Conservation (phyloP, 495 filamentous ascomycete species). For the Penicillium alfredii region DNA sequence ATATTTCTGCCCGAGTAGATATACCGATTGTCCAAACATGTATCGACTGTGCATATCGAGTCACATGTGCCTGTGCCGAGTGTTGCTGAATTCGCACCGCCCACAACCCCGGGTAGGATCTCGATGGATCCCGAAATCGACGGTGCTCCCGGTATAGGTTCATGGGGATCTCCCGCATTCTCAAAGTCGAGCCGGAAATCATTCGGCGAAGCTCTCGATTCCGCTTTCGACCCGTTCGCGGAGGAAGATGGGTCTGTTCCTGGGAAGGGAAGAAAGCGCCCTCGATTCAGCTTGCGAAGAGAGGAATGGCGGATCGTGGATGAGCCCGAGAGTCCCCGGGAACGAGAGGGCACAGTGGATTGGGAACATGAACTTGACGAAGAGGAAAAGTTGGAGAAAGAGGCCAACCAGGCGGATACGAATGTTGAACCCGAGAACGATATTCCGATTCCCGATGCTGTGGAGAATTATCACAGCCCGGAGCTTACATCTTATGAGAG, state of each 20-base stretch:
- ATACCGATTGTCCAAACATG: slow-evolving; percentile 22
- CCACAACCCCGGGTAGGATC: slow-evolving; percentile 22
- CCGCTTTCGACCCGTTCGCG: slow-evolving; percentile 59
- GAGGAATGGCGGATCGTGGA: slow-evolving; percentile 66
- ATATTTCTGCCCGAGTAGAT: no score
- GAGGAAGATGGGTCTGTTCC: slow-evolving; percentile 61
- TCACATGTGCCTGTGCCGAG: slow-evolving; percentile 24
- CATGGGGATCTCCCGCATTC: slow-evolving; percentile 73
- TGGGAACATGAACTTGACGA: slow-evolving; percentile 35
- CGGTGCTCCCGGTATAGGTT: slow-evolving; percentile 2
- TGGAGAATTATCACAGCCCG: slow-evolving; percentile 9
- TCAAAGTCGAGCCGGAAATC: slow-evolving; percentile 58
- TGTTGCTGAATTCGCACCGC: slow-evolving; percentile 15
- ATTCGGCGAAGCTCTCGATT: slow-evolving; percentile 52
- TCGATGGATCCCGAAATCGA: slow-evolving; percentile 4
- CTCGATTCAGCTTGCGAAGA: slow-evolving; percentile 63
- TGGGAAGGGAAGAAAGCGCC: slow-evolving; percentile 63
- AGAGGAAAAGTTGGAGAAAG: slow-evolving; percentile 18
- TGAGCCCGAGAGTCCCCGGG: slow-evolving; percentile 59
- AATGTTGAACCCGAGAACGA: slow-evolving; percentile 7
- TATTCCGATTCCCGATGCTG: slow-evolving; percentile 7
- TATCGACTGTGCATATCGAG: slow-evolving; percentile 44
- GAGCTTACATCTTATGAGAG: slow-evolving; percentile 17
- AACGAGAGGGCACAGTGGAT: slow-evolving; percentile 29
- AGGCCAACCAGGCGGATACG: slow-evolving; percentile 18